Percentiles rank a stretch among this genome's conserved stretches.
Conservation (phyloP, 2,329 filamentous ascomycete genomes). For the Diaporthe australafricana region DNA sequence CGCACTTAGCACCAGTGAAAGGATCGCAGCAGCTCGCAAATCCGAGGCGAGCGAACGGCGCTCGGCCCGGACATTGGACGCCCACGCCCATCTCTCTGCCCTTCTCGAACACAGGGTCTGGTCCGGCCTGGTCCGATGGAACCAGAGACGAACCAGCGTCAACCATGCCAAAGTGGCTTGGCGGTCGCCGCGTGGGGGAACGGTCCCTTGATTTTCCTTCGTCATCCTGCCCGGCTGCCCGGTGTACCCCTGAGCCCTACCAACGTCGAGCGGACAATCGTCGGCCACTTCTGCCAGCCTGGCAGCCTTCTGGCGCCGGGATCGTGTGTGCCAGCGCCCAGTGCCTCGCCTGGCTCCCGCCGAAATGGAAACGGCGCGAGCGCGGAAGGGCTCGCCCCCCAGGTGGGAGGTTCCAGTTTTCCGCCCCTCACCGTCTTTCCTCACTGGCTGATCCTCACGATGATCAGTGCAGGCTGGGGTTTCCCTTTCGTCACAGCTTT, state of each 20-base stretch:
- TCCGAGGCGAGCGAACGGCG: slow-evolving; percentile 29
- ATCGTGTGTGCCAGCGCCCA: slow-evolving; percentile 24
- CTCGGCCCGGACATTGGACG: slow-evolving; percentile 26
- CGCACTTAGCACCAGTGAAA: slow-evolving; percentile 3
- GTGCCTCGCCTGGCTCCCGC: slow-evolving; percentile 25
- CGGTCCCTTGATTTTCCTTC: slow-evolving; percentile 26
- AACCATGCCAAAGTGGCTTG: slow-evolving; percentile 22
- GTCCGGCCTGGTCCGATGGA: slow-evolving; percentile 16
- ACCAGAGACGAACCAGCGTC: neutral
- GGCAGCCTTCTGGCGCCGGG: slow-evolving; percentile 28
- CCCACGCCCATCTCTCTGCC: neutral
- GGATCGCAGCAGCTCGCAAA: slow-evolving; percentile 16
- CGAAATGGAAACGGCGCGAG: slow-evolving; percentile 28
- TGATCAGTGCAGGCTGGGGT: slow-evolving; percentile 27
- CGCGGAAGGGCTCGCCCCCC: slow-evolving; percentile 26
- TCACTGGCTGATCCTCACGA: slow-evolving; percentile 33
- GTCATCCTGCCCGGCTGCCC: slow-evolving; percentile 28
- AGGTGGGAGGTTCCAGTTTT: slow-evolving; percentile 31
- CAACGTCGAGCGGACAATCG: slow-evolving; percentile 34
- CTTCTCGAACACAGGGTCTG: slow-evolving; percentile 20
- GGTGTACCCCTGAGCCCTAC: slow-evolving; percentile 28
- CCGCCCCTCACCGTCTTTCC: slow-evolving; percentile 33
- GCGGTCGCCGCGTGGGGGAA: slow-evolving; percentile 15
- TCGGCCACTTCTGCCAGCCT: slow-evolving; percentile 29
- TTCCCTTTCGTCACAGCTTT: slow-evolving; percentile 27